Evolutionary conservation across 1,284 basidiomycete genomes (phyloP).

Genomic region (Phellinidium pouzarii): DNA sequence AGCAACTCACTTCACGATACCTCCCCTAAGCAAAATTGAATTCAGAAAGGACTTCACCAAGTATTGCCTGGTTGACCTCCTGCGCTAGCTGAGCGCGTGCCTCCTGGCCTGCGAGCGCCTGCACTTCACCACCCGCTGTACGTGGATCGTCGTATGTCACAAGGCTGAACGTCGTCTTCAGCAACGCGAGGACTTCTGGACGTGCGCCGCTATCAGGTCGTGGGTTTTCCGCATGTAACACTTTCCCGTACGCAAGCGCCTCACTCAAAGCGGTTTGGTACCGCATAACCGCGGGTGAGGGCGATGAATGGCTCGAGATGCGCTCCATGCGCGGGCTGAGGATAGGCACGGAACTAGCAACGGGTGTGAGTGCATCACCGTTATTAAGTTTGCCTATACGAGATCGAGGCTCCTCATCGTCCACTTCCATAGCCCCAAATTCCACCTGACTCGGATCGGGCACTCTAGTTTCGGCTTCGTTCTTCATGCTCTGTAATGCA

Average conservation of each 20-base stretch:
- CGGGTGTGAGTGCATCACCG: constrained; percentile 21
- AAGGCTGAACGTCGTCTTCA: constrained; percentile 69
- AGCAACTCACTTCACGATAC: not conserved
- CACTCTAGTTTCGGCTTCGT: constrained; percentile 28
- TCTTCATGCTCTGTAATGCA: constrained; percentile 51
- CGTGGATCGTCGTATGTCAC: constrained; percentile 72
- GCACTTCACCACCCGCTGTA: constrained; percentile 53
- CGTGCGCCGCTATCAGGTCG: constrained; percentile 42
- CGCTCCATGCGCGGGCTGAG: constrained; percentile 9
- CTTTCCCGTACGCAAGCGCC: constrained; percentile 66
- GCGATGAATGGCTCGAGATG: constrained; percentile 17
- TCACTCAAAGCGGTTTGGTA: constrained; percentile 53
- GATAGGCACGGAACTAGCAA: constrained; percentile 29
- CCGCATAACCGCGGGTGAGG: constrained; percentile 28
- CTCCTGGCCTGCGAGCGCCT: constrained; percentile 58
- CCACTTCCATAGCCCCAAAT: constrained; percentile 37
- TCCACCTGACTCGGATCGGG: constrained; percentile 27
- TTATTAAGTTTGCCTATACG: constrained; percentile 22
- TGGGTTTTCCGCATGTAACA: constrained; percentile 55
- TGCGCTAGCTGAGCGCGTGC: constrained; percentile 61
- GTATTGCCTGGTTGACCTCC: constrained; percentile 73
- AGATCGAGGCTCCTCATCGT: constrained; percentile 33
- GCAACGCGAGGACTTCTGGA: constrained; percentile 52
- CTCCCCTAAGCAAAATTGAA: too few species aligned
- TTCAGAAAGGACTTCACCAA: constrained; percentile 46